Evolutionary conservation across 139 green algal species (phyloP), one percentile per base, ranked within the genome.

Genomic region (Asterochloris erici): DNA sequence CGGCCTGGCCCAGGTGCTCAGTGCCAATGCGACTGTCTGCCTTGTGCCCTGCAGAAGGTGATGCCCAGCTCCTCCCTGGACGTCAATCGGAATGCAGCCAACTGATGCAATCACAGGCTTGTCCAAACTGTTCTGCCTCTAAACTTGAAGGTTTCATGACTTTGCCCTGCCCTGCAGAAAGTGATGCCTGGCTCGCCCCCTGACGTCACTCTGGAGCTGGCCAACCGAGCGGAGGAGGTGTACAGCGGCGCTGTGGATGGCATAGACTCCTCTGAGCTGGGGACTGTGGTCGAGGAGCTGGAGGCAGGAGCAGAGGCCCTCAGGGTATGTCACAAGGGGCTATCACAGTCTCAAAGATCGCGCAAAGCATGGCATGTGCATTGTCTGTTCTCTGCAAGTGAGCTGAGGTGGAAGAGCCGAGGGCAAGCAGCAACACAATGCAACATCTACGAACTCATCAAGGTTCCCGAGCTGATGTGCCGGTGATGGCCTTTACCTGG

Each of bases 221-320:
- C 81, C 63, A 78, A 85, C 17, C 64, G 64, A 2, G 26, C 47
- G 9, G 81, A 85, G 63, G 81, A 85, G 74, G 74, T 81, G 19
- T 77, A 81, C 63, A 27, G 62, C 17, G 81, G 81, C 64, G 81
- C 81, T 11, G 63, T 85, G 64, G 81, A 85, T 13, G 81, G 81
- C n/a, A 21, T 85, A 6, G 81, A 74, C 15, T 71, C 63, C 81
- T 61, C 74, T 28, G 81, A 85, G 23, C 14, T 85, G 11, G 54
- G 61, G 0, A 24, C 81, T 21, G 81, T 81, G 13, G 74, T 85
- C 1, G 81, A 85, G 21, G 81, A 85, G 74, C 70, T 84, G 70
- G 27, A 74, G 47, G 61, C n/a, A 29, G 78, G 21, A 24, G 66
- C 66, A 21, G 23, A 24, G 21, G 66, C 66, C 13, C 68, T 74